Evolutionary conservation across 2,329 filamentous ascomycete genomes (phyloP).

Genomic region (Polytolypa hystricis): DNA sequence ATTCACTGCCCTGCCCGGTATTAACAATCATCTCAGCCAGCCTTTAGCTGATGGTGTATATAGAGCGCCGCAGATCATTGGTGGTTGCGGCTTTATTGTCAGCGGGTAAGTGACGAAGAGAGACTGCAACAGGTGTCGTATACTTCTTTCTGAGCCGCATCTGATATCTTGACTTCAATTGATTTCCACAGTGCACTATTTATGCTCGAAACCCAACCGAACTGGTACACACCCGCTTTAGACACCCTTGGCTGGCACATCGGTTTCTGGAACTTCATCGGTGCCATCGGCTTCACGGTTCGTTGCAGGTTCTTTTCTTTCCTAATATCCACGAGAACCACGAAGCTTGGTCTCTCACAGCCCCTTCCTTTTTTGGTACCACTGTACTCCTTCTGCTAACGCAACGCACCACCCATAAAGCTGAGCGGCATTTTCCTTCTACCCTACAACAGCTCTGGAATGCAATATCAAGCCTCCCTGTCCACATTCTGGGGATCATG

Average conservation of each 20-base stretch:
- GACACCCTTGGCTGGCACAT: constrained; percentile 55
- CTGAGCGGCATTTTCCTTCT: constrained; percentile 4
- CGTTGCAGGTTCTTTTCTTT: constrained; percentile 10
- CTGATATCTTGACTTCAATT: too few species aligned
- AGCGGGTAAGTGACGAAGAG: constrained; percentile 28
- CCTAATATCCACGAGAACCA: neutral
- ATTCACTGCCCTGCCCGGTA: constrained; percentile 48
- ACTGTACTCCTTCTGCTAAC: neutral
- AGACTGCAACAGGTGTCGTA: too few species aligned
- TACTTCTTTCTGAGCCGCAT: too few species aligned
- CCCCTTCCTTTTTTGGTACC: neutral
- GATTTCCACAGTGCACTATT: constrained; percentile 45
- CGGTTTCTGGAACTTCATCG: constrained; percentile 54
- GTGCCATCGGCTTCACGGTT: constrained; percentile 50
- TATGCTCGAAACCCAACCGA: constrained; percentile 55
- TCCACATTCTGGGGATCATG: constrained; percentile 35
- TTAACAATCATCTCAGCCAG: constrained; percentile 40
- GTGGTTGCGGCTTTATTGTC: constrained; percentile 51
- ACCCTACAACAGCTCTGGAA: constrained; percentile 32
- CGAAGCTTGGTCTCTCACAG: too few species aligned
- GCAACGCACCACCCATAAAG: neutral
- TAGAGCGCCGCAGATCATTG: constrained; percentile 53
- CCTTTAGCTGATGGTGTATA: constrained; percentile 44
- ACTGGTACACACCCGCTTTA: constrained; percentile 51
- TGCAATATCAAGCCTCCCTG: constrained; percentile 39